phyloP scores from a whole-genome alignment of 2,329 filamentous ascomycete species.

The Calycina herbarum region DNA sequence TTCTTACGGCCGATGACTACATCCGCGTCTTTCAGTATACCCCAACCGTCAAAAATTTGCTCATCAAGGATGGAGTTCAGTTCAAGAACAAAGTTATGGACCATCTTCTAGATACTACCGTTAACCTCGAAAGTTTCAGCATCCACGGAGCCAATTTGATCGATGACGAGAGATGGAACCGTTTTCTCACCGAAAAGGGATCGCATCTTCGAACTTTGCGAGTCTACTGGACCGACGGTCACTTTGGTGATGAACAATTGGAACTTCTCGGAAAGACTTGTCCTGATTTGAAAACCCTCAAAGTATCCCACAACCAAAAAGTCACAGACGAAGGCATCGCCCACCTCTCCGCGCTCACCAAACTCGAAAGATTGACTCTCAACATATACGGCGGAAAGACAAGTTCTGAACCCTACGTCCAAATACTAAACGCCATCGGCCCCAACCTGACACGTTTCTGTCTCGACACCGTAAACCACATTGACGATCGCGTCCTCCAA shows the following conservation, averaged over 20 bases:
- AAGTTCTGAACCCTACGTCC: constrained; percentile 56
- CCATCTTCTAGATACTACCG: constrained; percentile 73
- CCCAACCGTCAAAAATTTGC: constrained; percentile 67
- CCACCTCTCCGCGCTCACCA: constrained; percentile 60
- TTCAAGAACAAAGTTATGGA: constrained; percentile 84
- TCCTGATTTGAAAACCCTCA: constrained; percentile 70
- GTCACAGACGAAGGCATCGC: constrained; percentile 66
- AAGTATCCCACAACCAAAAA: constrained; percentile 78
- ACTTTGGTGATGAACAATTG: constrained; percentile 73
- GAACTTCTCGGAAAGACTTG: constrained; percentile 62
- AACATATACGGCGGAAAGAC: constrained; percentile 59
- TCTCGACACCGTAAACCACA: constrained; percentile 64
- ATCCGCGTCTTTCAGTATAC: constrained; percentile 77
- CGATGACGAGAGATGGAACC: constrained; percentile 72
- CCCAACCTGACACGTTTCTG: constrained; percentile 73
- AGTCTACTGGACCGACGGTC: constrained; percentile 80
- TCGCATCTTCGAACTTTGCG: constrained; percentile 65
- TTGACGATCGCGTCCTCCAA: constrained; percentile 69
- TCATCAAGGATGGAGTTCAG: constrained; percentile 83
- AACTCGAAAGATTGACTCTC: constrained; percentile 74
- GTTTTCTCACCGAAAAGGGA: constrained; percentile 67
- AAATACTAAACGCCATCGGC: constrained; percentile 64
- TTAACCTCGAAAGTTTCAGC: constrained; percentile 69
- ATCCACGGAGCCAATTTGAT: constrained; percentile 84
- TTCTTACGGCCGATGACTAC: constrained; percentile 74